Base-by-base conservation (phyloP, 2,329 filamentous ascomycete genomes). In the Bipolaris cookei region DNA sequence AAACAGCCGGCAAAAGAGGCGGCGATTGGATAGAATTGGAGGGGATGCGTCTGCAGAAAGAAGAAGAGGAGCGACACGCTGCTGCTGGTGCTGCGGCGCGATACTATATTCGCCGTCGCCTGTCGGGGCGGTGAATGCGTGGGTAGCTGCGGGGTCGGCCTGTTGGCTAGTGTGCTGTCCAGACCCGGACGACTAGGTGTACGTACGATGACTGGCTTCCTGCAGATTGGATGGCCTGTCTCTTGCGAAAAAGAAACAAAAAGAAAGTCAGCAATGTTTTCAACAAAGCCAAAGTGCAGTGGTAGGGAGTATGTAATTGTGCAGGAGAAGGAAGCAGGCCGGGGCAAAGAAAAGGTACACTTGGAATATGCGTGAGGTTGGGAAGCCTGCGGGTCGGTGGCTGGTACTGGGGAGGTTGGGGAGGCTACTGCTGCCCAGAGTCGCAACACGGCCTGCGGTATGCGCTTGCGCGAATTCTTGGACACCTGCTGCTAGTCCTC, bases 331-430 rank as follows among this genome's bases (percentile, higher is more conserved):
- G 52, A 14, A 18, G 45, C 34, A 25, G 49, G 54, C 53, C 58
- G 32, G 66, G 52, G 60, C 42, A 71, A 56, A 68, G 69, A 74
- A 73, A 70, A 67, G 68, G 61, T 64, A 61, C 60, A 59, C 65
- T 70, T 71, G 56, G 65, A 65, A 64, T 67, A 66, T 68, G 62
- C 56, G 63, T 63, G 63, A 65, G 69, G 68, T 62, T 69, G 68
- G 70, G 59, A 28, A 52, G 52, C 44, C 46, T 52, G 46, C 38
- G 34, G 46, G 44, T 28, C 39, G 59, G 50, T 62, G 59, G 59
- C 53, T 59, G 57, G 57, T 43, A 39, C 37, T 28, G 48, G 45
- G 70, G 63, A 46, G 54, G 54, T 47, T 57, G 54, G 56, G 30
- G 46, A 50, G 47, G 42, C 58, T 49, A 48, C 57, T 58, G 21